A percentile compares a stretch with the other conserved stretches of the same genome.
Evolutionary conservation across 495 filamentous ascomycete genomes (phyloP).

Genomic region (Apiosordaria backusii): DNA sequence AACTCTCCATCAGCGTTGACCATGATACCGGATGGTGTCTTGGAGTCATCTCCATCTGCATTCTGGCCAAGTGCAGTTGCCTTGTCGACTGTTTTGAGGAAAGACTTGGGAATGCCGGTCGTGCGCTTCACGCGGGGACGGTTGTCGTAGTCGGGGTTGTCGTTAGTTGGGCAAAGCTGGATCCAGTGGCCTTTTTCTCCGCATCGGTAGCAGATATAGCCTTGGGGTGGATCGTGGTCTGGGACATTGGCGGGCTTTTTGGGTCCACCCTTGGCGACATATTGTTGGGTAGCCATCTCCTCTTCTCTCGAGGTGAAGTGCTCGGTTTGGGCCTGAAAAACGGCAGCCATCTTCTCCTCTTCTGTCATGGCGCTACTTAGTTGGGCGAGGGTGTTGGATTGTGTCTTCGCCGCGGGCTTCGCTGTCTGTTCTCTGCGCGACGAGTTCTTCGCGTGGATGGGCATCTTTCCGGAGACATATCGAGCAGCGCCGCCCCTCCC

Average conservation of each 20-base stretch:
- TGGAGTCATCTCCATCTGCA: constrained; percentile 67
- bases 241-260: constrained; percentile 74
- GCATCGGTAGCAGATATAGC: constrained; percentile 97
- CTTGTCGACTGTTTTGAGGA: constrained; percentile 91
- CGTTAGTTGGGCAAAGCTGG: constrained; percentile 92
- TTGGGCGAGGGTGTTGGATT: constrained; percentile 55
- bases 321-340: constrained; percentile 78
- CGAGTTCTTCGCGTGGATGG: constrained; percentile 76
- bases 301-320: constrained; percentile 87
- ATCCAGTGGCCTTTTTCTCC: constrained; percentile 99
- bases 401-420: constrained; percentile 53
- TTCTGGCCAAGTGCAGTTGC: constrained; percentile 69
- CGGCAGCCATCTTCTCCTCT: constrained; percentile 84
- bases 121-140: constrained; percentile 88
- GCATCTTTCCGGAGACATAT: constrained; percentile 97
- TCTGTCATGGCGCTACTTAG: constrained; percentile 75
- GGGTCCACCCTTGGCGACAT: constrained; percentile 46
- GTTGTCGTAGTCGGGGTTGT: constrained; percentile 91
- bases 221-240: constrained; percentile 83
- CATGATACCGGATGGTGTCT: constrained; percentile 84
- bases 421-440: constrained; percentile 60
- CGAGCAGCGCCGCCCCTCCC: constrained; percentile 85
- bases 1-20: constrained; percentile 96
- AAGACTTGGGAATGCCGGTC: constrained; percentile 90
- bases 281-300: constrained; percentile 74